Evolutionary conservation across 2,329 filamentous ascomycete species (phyloP).

Genomic region (Fusarium sororula): DNA sequence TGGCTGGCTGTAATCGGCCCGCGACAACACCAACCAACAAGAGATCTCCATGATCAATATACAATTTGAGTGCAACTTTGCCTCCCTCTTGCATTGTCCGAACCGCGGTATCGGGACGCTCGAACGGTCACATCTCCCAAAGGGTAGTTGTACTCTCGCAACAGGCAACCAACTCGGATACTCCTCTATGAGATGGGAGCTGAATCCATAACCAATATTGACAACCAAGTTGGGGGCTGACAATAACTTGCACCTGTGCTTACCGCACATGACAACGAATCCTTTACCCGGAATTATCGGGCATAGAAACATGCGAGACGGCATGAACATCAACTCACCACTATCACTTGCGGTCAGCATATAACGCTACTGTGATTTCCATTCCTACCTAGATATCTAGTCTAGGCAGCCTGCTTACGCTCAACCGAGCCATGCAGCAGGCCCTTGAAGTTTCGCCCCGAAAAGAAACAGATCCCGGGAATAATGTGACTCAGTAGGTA

Average conservation of each 20-base stretch:
- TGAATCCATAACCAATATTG: constrained; percentile 3
- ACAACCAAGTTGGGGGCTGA: constrained; percentile 2
- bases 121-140: constrained; percentile 20
- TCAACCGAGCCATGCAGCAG: not conserved
- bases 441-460: constrained; percentile 1
- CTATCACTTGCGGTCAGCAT: constrained; percentile 13
- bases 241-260: constrained; percentile 3
- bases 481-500: constrained; percentile 15
- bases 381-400: not conserved
- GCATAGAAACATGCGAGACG: not conserved
- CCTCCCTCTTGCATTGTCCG: constrained; percentile 24
- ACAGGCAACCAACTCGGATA: constrained; percentile 18
- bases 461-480: constrained; percentile 1
- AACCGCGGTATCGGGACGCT: constrained; percentile 30
- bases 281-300: not conserved
- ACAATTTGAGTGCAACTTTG: constrained; percentile 13
- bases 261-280: not conserved
- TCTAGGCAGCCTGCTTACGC: constrained; percentile 19
- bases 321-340: not conserved
- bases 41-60: not conserved
- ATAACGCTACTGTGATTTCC: not conserved
- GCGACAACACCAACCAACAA: constrained; percentile 10
- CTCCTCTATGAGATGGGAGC: not conserved
- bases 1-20: constrained; percentile 24
- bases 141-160: not conserved